Conservation (phyloP, 176 grass and related monocot genomes). For the Oryza officinalis region DNA sequence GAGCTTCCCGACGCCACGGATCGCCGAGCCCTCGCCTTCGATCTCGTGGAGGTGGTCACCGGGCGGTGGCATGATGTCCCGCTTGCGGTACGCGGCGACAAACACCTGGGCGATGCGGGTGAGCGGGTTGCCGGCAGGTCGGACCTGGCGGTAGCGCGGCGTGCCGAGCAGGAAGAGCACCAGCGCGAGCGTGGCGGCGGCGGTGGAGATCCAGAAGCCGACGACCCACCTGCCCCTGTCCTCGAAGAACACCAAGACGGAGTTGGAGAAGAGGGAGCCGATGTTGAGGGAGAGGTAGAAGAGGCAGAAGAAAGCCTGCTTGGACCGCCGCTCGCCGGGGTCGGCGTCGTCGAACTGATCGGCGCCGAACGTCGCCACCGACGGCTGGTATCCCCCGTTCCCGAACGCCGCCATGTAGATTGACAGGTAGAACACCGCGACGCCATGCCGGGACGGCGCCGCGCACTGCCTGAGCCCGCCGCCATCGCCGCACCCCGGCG, state of each 20-base stretch:
- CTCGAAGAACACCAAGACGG: slow-evolving; percentile 41
- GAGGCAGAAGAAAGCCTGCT: slow-evolving; percentile 48
- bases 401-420: slow-evolving; percentile 88
- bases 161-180: slow-evolving; percentile 41
- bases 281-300: slow-evolving; percentile 52
- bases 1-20: slow-evolving; percentile 40
- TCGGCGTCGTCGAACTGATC: slow-evolving; percentile 52
- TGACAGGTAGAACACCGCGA: slow-evolving; percentile 35
- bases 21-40: slow-evolving; percentile 18
- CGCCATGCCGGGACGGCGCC: slow-evolving; percentile 29
- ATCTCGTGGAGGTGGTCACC: slow-evolving; percentile 32
- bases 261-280: slow-evolving; percentile 51
- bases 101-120: slow-evolving; percentile 44
- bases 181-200: slow-evolving; percentile 17
- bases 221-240: slow-evolving; percentile 37
- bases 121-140: slow-evolving; percentile 43
- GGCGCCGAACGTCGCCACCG: slow-evolving; percentile 45
- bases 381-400: slow-evolving; percentile 91
- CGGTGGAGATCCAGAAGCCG: slow-evolving; percentile 38
- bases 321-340: slow-evolving; percentile 19
- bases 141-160: slow-evolving; percentile 33
- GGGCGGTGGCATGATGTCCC: slow-evolving; percentile 18
- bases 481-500: slow-evolving; percentile 40
- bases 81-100: slow-evolving; percentile 31
- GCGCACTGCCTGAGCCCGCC: slow-evolving; percentile 21